Evolutionary conservation across 1,284 basidiomycete genomes (phyloP).

Genomic region (Puccinia novopanici): DNA sequence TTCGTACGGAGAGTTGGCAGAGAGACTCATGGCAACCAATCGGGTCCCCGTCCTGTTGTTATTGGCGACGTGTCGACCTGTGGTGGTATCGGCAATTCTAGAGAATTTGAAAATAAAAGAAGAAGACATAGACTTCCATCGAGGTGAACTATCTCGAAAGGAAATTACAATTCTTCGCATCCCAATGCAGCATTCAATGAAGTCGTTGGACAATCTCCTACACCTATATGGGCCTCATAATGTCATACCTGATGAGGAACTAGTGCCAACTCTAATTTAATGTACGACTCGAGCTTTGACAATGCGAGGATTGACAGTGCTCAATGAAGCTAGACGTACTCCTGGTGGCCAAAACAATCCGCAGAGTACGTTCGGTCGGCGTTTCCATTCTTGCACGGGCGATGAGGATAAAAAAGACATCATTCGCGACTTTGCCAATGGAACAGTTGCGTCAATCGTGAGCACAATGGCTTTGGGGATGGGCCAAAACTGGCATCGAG

Average conservation of each 20-base stretch:
- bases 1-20: not conserved
- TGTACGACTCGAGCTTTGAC: not conserved
- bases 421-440: not conserved
- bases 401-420: not conserved
- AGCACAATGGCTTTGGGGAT: slow-evolving; percentile 5
- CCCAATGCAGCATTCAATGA: not conserved
- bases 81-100: not conserved
- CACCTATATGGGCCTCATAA: not conserved
- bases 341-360: not conserved
- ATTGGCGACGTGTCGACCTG: slow-evolving; percentile 1
- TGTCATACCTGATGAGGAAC: not conserved
- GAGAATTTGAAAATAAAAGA: not conserved
- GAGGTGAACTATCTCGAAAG: not conserved
- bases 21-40: not conserved
- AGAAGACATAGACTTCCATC: not conserved
- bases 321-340: not conserved
- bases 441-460: not conserved
- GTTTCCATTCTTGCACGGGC: not conserved
- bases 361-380: not conserved
- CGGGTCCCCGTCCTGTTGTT: not conserved
- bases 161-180: not conserved
- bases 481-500: slow-evolving; percentile 10
- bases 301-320: not conserved
- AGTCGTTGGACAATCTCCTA: not conserved
- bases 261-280: not conserved